Evolutionary conservation across 2,329 filamentous ascomycete genomes (phyloP).

Genomic region (Cadophora sp.): DNA sequence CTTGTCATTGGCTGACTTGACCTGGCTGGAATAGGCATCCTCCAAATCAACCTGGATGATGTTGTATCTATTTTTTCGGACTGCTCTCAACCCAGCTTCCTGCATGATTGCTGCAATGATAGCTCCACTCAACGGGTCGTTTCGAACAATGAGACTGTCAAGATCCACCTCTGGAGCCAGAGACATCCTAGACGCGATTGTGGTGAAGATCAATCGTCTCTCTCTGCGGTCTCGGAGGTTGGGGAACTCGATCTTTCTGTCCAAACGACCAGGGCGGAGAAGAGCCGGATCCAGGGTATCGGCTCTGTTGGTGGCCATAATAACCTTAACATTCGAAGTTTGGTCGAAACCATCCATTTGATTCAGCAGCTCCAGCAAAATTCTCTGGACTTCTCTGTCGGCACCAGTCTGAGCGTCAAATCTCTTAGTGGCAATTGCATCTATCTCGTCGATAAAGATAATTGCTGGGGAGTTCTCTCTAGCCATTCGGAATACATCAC

Average conservation of each 20-base stretch:
- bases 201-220: constrained; percentile 93
- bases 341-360: constrained; percentile 99
- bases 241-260: constrained; percentile 99
- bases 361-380: constrained; percentile 94
- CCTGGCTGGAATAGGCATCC: constrained; percentile 95
- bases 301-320: constrained; percentile 99
- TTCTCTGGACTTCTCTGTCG: constrained; percentile 97
- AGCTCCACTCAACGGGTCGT: constrained; percentile 92
- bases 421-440: constrained; percentile 98
- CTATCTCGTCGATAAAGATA: constrained; percentile 99
- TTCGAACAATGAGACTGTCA: constrained; percentile 94
- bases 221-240: constrained; percentile 91
- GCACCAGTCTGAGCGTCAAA: constrained; percentile 99
- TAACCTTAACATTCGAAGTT: constrained; percentile 98
- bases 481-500: constrained; percentile 98
- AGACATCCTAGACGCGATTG: constrained; percentile 98
- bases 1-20: constrained; percentile 63
- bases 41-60: constrained; percentile 98
- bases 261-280: constrained; percentile 90
- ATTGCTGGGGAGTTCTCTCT: constrained; percentile 97
- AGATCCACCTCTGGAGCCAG: constrained; percentile 95
- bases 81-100: constrained; percentile 91
- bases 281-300: constrained; percentile 96
- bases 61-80: constrained; percentile 98
- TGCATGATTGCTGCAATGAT: constrained; percentile 99